A percentile compares a stretch with the other conserved stretches of the same genome.
Conservation (phyloP, 2,329 filamentous ascomycete genomes). For the Alternaria brassicicola region DNA sequence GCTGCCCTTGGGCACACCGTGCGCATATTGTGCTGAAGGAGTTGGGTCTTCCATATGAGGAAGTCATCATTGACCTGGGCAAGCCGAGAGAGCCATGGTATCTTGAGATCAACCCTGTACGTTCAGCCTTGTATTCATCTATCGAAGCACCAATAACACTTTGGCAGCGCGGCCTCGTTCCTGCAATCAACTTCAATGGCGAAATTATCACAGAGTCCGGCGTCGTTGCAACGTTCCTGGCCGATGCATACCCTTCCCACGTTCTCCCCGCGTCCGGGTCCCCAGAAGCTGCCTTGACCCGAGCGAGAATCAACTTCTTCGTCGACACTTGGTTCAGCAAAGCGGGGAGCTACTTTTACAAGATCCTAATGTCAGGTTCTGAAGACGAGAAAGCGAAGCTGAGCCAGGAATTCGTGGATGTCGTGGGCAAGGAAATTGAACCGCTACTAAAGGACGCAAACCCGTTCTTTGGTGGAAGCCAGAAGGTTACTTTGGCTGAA, state of each 20-base stretch:
- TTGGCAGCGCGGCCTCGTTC: slow-evolving; percentile 71
- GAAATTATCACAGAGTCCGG: slow-evolving; percentile 75
- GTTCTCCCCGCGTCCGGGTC: slow-evolving; percentile 64
- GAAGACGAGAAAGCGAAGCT: slow-evolving; percentile 58
- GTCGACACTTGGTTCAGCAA: slow-evolving; percentile 72
- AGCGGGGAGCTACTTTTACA: slow-evolving; percentile 57
- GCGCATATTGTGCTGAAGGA: slow-evolving; percentile 74
- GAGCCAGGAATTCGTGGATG: slow-evolving; percentile 59
- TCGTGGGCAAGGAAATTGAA: slow-evolving; percentile 73
- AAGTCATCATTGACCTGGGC: slow-evolving; percentile 74
- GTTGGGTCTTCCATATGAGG: slow-evolving; percentile 68
- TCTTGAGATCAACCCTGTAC: slow-evolving; percentile 73
- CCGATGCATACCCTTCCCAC: slow-evolving; percentile 71
- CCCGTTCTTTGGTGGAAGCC: slow-evolving; percentile 55
- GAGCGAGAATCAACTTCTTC: slow-evolving; percentile 75
- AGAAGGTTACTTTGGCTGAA: slow-evolving; percentile 73
- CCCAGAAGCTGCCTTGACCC: slow-evolving; percentile 62
- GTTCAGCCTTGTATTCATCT: neutral
- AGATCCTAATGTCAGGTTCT: slow-evolving; percentile 53
- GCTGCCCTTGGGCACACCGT: slow-evolving; percentile 76
- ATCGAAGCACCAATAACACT: neutral
- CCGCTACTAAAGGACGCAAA: slow-evolving; percentile 63
- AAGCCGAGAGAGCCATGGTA: slow-evolving; percentile 75
- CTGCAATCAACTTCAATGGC: slow-evolving; percentile 66
- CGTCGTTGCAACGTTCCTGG: slow-evolving; percentile 74